Base-by-base conservation (phyloP, 257 asterid genomes). In the Anisodus tanguticus region DNA sequence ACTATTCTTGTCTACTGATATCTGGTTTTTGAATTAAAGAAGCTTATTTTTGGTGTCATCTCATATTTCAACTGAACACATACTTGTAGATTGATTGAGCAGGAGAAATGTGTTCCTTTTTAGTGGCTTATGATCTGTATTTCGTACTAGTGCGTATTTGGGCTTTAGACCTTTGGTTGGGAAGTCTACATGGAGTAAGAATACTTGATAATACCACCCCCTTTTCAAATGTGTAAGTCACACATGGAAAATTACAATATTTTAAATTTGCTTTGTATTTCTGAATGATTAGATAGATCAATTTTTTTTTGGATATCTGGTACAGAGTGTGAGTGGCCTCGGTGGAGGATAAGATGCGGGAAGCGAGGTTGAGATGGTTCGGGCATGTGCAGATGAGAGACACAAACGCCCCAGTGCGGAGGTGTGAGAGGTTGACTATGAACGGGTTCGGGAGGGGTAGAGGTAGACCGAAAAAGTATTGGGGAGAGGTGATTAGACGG, bases 51-150 rank as follows among this genome's bases (percentile, higher is more conserved):
- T 26, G 63, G 81, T 2, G 81, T 3, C 47, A 3, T 74, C 80
- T 74, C 80, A 74, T 72, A 72, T 19, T 72, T 74, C 59, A 49
- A 26, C 57, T 74, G 80, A 72, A 72, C 43, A 1, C 60, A 19
- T 72, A 72, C n/a, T 47, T 72, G 59, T 19, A 10, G 12, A 47
- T 45, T 47, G 43, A 72, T 47, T 4, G 37, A 70, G 43, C 37
- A 43, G 79, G 16, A 70, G 79, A 70, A 70, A 70, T 70, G 37
- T 43, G 79, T n/a, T 41, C 1, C 80, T 43, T 72, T 47, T 5
- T 45, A 72, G 41, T 45, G 58, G 0, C 59, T 47, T 72, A 47
- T 72, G 59, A 45, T 72, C 80, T 0, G 16, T 72, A 1, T n/a
- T 72, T 72, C 16, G 47, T 47, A 72, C 41, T 19, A 45, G 2